These are phyloP conservation scores for Artemisia tridentata DNA, from an alignment of 129 eudicot species.

Conservation along the genomic window DNA sequence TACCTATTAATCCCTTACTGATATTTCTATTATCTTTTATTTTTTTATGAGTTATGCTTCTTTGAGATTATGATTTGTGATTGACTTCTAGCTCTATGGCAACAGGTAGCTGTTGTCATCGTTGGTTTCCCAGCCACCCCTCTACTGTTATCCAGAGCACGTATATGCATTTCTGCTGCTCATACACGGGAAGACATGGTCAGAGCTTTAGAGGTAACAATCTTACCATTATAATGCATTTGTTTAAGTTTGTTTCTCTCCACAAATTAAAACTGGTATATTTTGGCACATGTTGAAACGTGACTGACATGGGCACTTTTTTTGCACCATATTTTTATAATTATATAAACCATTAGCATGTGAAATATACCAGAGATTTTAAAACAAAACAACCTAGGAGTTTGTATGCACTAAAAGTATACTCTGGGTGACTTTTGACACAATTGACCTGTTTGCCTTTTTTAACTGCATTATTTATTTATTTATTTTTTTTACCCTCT, in stretches of 20 bases:
- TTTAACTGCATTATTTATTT: too few species aligned
- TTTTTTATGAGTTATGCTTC: background rate
- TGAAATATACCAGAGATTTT: too few species aligned
- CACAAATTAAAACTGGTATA: too few species aligned
- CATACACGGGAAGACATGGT: constrained; percentile 91
- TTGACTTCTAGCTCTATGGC: background rate
- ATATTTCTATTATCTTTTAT: background rate
- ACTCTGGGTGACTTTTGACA: background rate
- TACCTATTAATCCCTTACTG: background rate
- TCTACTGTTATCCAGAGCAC: constrained; percentile 81
- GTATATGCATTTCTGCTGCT: constrained; percentile 97
- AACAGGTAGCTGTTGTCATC: constrained; percentile 83
- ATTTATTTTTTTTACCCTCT: too few species aligned
- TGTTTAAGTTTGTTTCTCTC: background rate
- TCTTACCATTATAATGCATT: background rate
- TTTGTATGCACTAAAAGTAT: too few species aligned
- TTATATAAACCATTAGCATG: too few species aligned
- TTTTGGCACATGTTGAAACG: too few species aligned
- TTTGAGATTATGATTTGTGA: constrained; percentile 4
- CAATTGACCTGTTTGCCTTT: too few species aligned
- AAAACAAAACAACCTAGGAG: too few species aligned
- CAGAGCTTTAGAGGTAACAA: constrained; percentile 75
- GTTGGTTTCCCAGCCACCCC: constrained; percentile 98
- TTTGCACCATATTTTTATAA: too few species aligned
- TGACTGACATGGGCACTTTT: too few species aligned